phyloP scores from a whole-genome alignment of 106 monocot species.

The Chionographis japonica region DNA sequence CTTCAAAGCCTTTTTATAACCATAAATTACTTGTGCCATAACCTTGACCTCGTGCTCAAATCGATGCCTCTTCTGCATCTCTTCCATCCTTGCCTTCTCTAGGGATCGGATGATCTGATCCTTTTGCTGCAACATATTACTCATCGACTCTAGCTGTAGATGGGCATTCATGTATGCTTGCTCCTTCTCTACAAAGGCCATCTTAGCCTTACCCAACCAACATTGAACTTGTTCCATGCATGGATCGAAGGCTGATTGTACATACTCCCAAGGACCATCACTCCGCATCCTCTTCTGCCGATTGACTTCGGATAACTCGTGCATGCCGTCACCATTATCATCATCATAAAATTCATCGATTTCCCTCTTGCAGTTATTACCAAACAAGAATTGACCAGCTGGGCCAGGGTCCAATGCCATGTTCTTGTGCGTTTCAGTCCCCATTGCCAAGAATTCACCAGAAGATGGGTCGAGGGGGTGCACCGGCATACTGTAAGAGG shows the following conservation, averaged over 20 bases:
- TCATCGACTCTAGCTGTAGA: constrained; percentile 20
- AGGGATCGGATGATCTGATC: constrained; percentile 31
- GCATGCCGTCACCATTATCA: constrained; percentile 16
- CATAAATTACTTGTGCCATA: constrained; percentile 26
- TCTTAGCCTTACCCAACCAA: constrained; percentile 28
- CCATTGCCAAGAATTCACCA: constrained; percentile 29
- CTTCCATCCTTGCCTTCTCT: constrained; percentile 30
- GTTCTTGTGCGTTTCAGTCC: constrained; percentile 6
- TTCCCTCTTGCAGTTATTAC: constrained; percentile 15
- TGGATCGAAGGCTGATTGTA: not conserved
- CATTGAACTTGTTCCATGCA: constrained; percentile 21
- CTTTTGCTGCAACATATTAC: constrained; percentile 21
- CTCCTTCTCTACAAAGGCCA: constrained; percentile 19
- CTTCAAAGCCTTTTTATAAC: constrained; percentile 37
- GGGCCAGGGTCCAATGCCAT: constrained; percentile 2
- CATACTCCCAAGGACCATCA: constrained; percentile 6
- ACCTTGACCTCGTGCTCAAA: constrained; percentile 35
- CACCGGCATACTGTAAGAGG: constrained; percentile 28
- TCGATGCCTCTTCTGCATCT: constrained; percentile 25
- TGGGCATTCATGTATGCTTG: constrained; percentile 24
- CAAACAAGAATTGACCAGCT: constrained; percentile 8
- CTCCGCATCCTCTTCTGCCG: constrained; percentile 20
- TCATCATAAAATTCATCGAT: constrained; percentile 17
- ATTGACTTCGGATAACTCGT: constrained; percentile 12
- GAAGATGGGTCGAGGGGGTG: constrained; percentile 38